Percentiles rank a stretch among this genome's conserved stretches.
These are phyloP conservation scores for Stromatinia cepivora DNA, from an alignment of 2,329 filamentous ascomycete species.

Conservation along the genomic window DNA sequence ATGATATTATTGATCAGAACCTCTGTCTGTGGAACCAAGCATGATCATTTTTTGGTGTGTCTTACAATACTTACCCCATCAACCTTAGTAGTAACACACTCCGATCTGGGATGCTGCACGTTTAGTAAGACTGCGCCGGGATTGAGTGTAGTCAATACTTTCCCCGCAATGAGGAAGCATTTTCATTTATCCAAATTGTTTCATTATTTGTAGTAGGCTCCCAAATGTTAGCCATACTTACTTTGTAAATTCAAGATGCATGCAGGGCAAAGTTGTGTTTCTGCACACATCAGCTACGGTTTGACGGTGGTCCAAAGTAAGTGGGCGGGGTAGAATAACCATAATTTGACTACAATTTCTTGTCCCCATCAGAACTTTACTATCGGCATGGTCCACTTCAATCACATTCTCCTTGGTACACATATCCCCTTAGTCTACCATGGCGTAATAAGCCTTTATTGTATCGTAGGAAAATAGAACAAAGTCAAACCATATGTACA, in stretches of 20 bases:
- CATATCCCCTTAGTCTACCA: neutral
- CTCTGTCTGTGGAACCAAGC: too few species aligned
- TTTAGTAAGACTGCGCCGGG: neutral
- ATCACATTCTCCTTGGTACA: neutral
- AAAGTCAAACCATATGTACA: neutral
- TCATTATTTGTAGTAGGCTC: neutral
- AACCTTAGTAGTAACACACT: too few species aligned
- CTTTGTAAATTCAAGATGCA: neutral
- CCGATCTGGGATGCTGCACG: neutral
- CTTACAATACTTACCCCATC: too few species aligned
- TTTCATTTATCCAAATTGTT: neutral
- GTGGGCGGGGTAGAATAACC: neutral
- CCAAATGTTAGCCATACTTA: neutral
- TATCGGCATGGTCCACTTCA: neutral
- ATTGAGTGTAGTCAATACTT: neutral
- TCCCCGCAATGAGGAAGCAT: neutral
- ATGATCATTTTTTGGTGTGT: too few species aligned
- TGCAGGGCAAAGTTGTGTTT: neutral
- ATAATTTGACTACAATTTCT: neutral
- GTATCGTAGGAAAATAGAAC: neutral
- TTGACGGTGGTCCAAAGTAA: neutral
- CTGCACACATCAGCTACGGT: neutral
- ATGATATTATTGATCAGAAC: too few species aligned
- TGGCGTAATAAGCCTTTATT: too few species aligned
- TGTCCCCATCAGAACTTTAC: neutral